These are phyloP conservation scores for Castanea sativa DNA, from an alignment of 306 rosid genomes.

Conservation along the genomic window DNA sequence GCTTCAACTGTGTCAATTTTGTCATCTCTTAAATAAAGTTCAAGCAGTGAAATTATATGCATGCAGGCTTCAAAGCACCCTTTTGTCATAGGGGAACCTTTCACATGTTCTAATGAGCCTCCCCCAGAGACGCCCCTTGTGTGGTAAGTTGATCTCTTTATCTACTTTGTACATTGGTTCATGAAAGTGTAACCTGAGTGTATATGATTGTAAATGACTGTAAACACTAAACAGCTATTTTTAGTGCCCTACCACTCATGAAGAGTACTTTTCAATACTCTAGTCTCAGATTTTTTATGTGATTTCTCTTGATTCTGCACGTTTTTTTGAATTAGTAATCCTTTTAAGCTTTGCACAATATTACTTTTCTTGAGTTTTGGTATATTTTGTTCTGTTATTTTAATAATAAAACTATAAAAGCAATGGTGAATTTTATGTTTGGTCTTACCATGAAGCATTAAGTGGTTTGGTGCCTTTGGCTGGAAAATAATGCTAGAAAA, in stretches of 20 bases:
- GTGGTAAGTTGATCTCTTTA: conserved; percentile 53
- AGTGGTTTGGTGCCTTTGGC: no score
- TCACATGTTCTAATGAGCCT: conserved; percentile 75
- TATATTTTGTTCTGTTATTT: neutral
- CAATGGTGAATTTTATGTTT: no score
- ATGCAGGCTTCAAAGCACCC: conserved; percentile 97
- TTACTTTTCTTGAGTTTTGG: neutral
- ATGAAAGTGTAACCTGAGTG: conserved; percentile 5
- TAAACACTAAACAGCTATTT: neutral
- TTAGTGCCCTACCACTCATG: neutral
- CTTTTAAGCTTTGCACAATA: neutral
- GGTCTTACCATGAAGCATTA: no score
- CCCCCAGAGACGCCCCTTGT: conserved; percentile 71
- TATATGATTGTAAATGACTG: neutral
- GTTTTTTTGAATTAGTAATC: neutral
- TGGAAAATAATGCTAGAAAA: no score
- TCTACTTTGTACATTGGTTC: conserved; percentile 11
- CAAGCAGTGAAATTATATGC: conserved; percentile 28
- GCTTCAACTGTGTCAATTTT: neutral
- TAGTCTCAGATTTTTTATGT: neutral
- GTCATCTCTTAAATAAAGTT: conserved; percentile 17
- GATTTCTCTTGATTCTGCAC: neutral
- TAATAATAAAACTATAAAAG: neutral
- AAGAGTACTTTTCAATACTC: neutral
- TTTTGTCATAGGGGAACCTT: conserved; percentile 96